Evolutionary conservation across 2,329 filamentous ascomycete species (phyloP).

Genomic region (Lachnellula arida): DNA sequence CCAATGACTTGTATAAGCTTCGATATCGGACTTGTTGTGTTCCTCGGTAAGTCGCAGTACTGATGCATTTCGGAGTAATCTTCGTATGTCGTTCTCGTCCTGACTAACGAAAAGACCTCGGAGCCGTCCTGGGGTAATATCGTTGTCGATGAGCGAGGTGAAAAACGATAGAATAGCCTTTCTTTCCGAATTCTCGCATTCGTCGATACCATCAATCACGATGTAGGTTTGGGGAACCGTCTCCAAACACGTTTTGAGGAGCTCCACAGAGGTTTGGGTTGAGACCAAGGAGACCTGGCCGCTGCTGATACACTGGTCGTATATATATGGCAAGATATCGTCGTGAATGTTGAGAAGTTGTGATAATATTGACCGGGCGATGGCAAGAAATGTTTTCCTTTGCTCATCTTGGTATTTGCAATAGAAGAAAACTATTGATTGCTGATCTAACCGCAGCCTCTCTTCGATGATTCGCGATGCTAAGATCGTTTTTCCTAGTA

Average conservation of each 20-base stretch:
- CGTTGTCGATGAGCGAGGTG: conserved; percentile 8
- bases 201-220: conserved; percentile 41
- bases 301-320: conserved; percentile 32
- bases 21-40: conserved; percentile 32
- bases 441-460: neutral
- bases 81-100: conserved; percentile 31
- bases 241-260: conserved; percentile 30
- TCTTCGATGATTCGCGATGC: conserved; percentile 37
- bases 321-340: conserved; percentile 31
- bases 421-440: conserved; percentile 36
- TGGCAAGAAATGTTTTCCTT: conserved; percentile 30
- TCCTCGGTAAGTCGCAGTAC: conserved; percentile 22
- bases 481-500: conserved; percentile 36
- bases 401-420: conserved; percentile 33
- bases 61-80: conserved; percentile 22
- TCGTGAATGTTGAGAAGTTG: conserved; percentile 32
- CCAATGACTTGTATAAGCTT: conserved; percentile 23
- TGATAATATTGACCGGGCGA: conserved; percentile 33
- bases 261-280: conserved; percentile 25
- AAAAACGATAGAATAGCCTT: conserved; percentile 32
- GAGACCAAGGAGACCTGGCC: conserved; percentile 29
- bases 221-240: conserved; percentile 29
- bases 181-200: conserved; percentile 33
- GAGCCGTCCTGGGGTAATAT: conserved; percentile 12
- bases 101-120: conserved; percentile 36